phyloP scores from a whole-genome alignment of 371 early-diverging fungal species.

The Fennellomyces sp. region DNA sequence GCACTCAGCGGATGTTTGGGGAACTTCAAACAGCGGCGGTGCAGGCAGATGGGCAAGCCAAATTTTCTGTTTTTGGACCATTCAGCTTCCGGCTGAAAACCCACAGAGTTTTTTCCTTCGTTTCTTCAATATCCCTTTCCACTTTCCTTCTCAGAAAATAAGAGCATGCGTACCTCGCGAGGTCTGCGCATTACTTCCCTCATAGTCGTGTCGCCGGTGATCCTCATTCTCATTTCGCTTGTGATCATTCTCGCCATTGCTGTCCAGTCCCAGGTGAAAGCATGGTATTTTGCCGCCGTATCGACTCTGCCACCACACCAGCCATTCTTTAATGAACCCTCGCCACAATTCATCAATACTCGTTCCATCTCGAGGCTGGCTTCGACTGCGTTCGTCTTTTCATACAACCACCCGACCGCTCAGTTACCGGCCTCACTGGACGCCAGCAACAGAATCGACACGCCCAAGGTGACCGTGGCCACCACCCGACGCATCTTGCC shows the following conservation, averaged over 20 bases:
- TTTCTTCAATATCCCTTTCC: neutral
- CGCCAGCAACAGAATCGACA: neutral
- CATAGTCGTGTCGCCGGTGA: conserved; percentile 21
- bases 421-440: neutral
- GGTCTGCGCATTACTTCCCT: conserved; percentile 20
- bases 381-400: conserved; percentile 10
- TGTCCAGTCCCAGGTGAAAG: conserved; percentile 16
- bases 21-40: too few species aligned
- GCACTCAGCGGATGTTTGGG: too few species aligned
- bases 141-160: neutral
- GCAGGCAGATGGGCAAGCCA: too few species aligned
- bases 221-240: conserved; percentile 21
- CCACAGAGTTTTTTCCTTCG: neutral
- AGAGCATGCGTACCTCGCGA: conserved; percentile 15
- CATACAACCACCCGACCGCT: conserved; percentile 11
- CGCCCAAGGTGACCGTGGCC: neutral
- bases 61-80: too few species aligned
- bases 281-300: conserved; percentile 1
- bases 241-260: conserved; percentile 17
- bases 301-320: neutral
- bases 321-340: neutral
- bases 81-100: too few species aligned
- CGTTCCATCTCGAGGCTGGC: conserved; percentile 11
- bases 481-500: conserved; percentile 2
- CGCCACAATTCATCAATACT: neutral